A percentile compares a stretch with the other conserved stretches of the same genome.
phyloP scores from a whole-genome alignment of 2,329 filamentous ascomycete species.

The Keithomyces neogunnii region DNA sequence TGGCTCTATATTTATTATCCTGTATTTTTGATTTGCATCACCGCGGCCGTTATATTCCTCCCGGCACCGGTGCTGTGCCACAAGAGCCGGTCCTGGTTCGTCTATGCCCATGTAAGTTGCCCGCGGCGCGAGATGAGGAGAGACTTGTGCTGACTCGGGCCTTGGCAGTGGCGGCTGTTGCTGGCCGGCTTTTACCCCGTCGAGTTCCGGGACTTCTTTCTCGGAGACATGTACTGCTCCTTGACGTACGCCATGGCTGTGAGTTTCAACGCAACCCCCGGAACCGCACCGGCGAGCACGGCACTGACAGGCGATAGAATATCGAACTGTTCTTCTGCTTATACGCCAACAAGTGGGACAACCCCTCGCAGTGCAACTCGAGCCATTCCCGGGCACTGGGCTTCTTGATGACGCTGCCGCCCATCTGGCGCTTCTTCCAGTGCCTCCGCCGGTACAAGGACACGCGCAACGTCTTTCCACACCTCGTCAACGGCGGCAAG shows the following conservation, averaged over 20 bases:
- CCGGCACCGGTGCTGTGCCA: slow-evolving; percentile 69
- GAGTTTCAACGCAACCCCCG: slow-evolving; percentile 29
- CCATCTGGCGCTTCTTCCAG: slow-evolving; percentile 84
- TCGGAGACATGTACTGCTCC: slow-evolving; percentile 97
- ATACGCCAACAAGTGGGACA: slow-evolving; percentile 69
- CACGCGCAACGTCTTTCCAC: slow-evolving; percentile 80
- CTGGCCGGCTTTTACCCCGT: slow-evolving; percentile 85
- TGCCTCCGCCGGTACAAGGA: slow-evolving; percentile 85
- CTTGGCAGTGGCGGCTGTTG: slow-evolving; percentile 65
- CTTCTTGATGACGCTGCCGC: slow-evolving; percentile 75
- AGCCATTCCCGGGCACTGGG: slow-evolving; percentile 74
- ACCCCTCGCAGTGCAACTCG: slow-evolving; percentile 75
- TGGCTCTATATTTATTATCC: slow-evolving; percentile 80
- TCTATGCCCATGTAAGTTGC: slow-evolving; percentile 71
- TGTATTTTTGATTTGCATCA: slow-evolving; percentile 65
- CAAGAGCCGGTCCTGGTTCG: slow-evolving; percentile 73
- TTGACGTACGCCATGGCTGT: slow-evolving; percentile 83
- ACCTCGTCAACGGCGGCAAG: slow-evolving; percentile 87
- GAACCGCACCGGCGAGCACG: not conserved
- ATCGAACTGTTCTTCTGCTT: slow-evolving; percentile 91
- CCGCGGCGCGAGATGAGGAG: not conserved
- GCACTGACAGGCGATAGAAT: slow-evolving; percentile 45
- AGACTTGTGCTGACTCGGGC: not conserved
- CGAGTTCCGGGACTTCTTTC: slow-evolving; percentile 94
- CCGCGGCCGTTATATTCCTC: slow-evolving; percentile 61